These are phyloP conservation scores for Aspergillus latus DNA, from an alignment of 2,329 filamentous ascomycete genomes.

Conservation along the genomic window DNA sequence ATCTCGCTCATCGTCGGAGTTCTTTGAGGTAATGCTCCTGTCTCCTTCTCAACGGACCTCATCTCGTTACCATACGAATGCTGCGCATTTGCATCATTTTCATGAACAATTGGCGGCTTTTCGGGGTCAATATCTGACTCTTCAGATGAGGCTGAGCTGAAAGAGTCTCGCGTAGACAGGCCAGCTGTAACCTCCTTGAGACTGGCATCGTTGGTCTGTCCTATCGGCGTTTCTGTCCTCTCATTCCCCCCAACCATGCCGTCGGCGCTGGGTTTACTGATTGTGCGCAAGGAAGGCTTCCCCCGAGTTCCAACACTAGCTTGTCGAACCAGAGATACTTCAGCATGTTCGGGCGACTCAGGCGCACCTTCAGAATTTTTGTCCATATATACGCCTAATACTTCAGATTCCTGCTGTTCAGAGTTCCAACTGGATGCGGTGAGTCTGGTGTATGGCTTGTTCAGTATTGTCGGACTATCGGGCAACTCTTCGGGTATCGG, in stretches of 20 bases:
- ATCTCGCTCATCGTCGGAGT: conserved; percentile 42
- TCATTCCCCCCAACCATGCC: conserved; percentile 18
- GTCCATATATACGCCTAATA: conserved; percentile 40
- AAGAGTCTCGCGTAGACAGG: conserved; percentile 20
- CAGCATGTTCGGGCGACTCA: conserved; percentile 23
- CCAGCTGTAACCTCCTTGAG: conserved; percentile 18
- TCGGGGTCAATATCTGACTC: conserved; percentile 33
- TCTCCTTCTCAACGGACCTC: conserved; percentile 27
- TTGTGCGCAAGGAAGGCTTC: conserved; percentile 44
- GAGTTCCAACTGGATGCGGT: conserved; percentile 69
- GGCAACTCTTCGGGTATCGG: conserved; percentile 73
- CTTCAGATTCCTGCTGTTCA: conserved; percentile 48
- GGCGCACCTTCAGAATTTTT: conserved; percentile 28
- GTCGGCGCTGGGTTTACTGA: conserved; percentile 33
- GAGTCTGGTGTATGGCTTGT: conserved; percentile 65
- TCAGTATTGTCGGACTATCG: conserved; percentile 48
- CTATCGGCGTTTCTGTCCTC: conserved; percentile 9
- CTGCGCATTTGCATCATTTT: conserved; percentile 12
- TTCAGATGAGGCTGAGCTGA: conserved; percentile 21
- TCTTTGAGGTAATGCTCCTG: conserved; percentile 25
- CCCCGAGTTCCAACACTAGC: conserved; percentile 46
- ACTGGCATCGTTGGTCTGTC: conserved; percentile 5
- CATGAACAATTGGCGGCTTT: conserved; percentile 33
- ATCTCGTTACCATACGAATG: conserved; percentile 17
- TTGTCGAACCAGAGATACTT: conserved; percentile 37